Evolutionary conservation across 2,329 filamentous ascomycete genomes (phyloP), one percentile per base, ranked within the genome.

Genomic region (Aspergillus candidus): DNA sequence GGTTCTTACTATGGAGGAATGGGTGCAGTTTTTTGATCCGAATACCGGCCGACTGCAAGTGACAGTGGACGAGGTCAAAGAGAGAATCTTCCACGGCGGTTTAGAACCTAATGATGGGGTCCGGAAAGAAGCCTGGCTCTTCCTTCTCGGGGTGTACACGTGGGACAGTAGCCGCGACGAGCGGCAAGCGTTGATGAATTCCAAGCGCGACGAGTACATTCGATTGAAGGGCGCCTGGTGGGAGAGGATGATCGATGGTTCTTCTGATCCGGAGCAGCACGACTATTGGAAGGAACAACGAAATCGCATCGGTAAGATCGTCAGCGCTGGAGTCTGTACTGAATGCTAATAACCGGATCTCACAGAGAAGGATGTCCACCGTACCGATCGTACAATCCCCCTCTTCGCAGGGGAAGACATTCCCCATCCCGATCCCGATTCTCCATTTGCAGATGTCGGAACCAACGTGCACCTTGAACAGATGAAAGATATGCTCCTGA

Each of bases 241-340:
- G 94, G 90, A 97, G 66, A 78, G 86, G 32, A 82, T 96, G 56
- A 78, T 93, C 2, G 90, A 95, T 44, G 80, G 90, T 11, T 82
- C 86, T 27, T 84, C 86, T 2, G 82, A 88, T 18, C 76, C 83
- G 3, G 87, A 95, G 53, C 80, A 91, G 54, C 84, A 86, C 18
- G 94, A 98, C 60, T 95, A 89, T 84, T 98, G 91, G 91, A 83
- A 89, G 50, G 93, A 98, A 66, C 93, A 98, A 66, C 87, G 84
- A 64, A 84, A 81, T 50, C 80, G 93, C 51, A 98, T 98, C 67
- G 91, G 91, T 95, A 81, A 72, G 83, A 27, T 11, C 15, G 32
- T 30, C 12, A 35, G 30, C 12, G 29, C 6, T 11, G 6, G 11
- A 5, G 8, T 7, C 30, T 13, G 15, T 15, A 18, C n/a, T 12